Evolutionary conservation across 148 eudicot genomes (phyloP).

Genomic region (Fallopia convolvulus): DNA sequence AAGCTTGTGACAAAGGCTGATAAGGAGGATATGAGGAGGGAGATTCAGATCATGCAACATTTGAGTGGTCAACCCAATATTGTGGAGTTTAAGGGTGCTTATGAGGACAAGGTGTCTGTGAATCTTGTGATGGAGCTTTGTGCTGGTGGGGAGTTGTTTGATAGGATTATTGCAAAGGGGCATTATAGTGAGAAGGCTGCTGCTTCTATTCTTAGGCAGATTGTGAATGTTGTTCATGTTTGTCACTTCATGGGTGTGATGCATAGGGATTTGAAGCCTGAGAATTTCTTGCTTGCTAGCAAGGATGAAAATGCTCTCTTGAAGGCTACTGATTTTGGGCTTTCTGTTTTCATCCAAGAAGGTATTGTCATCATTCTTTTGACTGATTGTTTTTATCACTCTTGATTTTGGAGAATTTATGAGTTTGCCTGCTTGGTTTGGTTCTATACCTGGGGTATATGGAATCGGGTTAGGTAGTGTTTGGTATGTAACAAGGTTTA

Average conservation of each 20-base stretch:
- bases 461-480: no score
- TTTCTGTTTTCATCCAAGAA: slow-evolving; percentile 72
- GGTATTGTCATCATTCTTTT: slow-evolving; percentile 23
- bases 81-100: slow-evolving; percentile 79
- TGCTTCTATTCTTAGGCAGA: slow-evolving; percentile 56
- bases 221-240: slow-evolving; percentile 76
- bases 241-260: slow-evolving; percentile 90
- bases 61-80: slow-evolving; percentile 77
- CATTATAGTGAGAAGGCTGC: slow-evolving; percentile 78
- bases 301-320: slow-evolving; percentile 50
- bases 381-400: neutral
- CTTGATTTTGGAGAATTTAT: neutral
- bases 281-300: slow-evolving; percentile 71
- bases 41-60: slow-evolving; percentile 87
- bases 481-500: no score
- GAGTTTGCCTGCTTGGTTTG: neutral
- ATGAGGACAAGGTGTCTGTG: slow-evolving; percentile 62
- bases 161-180: slow-evolving; percentile 73
- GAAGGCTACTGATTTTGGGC: slow-evolving; percentile 78
- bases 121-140: slow-evolving; percentile 87
- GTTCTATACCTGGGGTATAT: no score
- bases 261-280: slow-evolving; percentile 86
- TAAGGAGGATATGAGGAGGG: slow-evolving; percentile 75
- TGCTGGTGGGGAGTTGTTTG: slow-evolving; percentile 81
- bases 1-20: slow-evolving; percentile 63